Evolutionary conservation across 75 land plant species (phyloP), one percentile per base, ranked within the genome.

Genomic region (Pinus tabuliformis): DNA sequence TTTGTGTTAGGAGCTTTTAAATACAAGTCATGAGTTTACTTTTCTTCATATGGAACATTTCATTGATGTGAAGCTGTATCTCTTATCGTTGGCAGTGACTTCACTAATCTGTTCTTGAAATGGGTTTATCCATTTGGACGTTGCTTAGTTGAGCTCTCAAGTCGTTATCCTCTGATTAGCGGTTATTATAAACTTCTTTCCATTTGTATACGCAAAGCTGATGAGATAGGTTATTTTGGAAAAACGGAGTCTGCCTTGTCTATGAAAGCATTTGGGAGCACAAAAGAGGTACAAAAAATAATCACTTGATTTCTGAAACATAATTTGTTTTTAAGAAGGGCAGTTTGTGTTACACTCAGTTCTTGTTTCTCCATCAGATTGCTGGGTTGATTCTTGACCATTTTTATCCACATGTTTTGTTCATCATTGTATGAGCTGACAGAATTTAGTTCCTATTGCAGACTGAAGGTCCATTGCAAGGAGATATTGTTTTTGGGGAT

Each of bases 171-270:
- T 45, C 87, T 86, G 52, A 80, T 86, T 61, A 86, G 87, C 42
- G 87, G 87, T 17, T 83, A 79, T 58, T 86, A 86, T 76, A 86
- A 86, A 81, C 76, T 86, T 36, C 75, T 86, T 33, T 75, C 86
- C 15, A 62, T 75, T 28, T 62, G 30, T 39, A 86, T 86, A 18
- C 61, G 20, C 3, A 76, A 62, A 17, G 87, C 82, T 45, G 87
- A 86, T 15, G 49, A 61, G 57, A 62, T 63, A 73, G 86, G 78
- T 24, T 83, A 78, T 72, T 85, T 85, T 72, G 64, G 75, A 30
- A 39, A 66, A 39, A 18, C 37, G 52, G 71, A 66, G n/a, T 39
- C 52, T 0, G 6, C 21, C 0, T 5, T 45, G 39, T 18, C 20
- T 9, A 16, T 39, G 22, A 39, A 66, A 66, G 21, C 9, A 9